These are phyloP conservation scores for Colletotrichum costaricense DNA, from an alignment of 2,329 filamentous ascomycete genomes.

Conservation along the genomic window DNA sequence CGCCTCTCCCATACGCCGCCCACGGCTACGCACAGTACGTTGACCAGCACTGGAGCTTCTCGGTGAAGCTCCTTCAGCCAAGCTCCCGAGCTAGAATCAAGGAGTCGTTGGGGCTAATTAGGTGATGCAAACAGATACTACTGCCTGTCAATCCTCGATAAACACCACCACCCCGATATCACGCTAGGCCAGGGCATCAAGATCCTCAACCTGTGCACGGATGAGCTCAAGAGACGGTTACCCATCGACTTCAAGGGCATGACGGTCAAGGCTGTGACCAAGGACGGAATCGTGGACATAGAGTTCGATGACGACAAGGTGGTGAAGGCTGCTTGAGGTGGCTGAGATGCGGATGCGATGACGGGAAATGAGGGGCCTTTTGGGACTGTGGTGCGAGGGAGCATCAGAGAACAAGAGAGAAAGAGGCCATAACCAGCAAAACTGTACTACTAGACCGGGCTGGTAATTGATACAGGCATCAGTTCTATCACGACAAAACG, in stretches of 20 bases:
- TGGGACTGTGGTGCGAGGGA: slow-evolving; percentile 15
- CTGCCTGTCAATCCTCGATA: slow-evolving; percentile 96
- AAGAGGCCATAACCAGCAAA: slow-evolving; percentile 23
- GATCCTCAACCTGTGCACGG: slow-evolving; percentile 92
- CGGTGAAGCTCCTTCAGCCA: not conserved
- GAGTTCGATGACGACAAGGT: slow-evolving; percentile 86
- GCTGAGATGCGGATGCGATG: slow-evolving; percentile 23
- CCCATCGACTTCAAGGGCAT: slow-evolving; percentile 99
- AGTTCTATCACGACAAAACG: slow-evolving; percentile 20
- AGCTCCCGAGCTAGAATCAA: not conserved
- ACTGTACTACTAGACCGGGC: slow-evolving; percentile 38
- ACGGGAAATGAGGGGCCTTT: slow-evolving; percentile 16
- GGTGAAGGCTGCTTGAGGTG: slow-evolving; percentile 67
- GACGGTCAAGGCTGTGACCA: slow-evolving; percentile 92
- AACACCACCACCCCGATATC: slow-evolving; percentile 98
- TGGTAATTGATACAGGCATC: slow-evolving; percentile 37
- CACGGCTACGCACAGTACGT: slow-evolving; percentile 97
- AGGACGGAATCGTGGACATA: slow-evolving; percentile 89
- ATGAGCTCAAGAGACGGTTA: slow-evolving; percentile 95
- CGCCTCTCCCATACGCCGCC: slow-evolving; percentile 91
- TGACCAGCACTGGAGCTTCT: slow-evolving; percentile 32
- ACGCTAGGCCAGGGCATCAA: slow-evolving; percentile 89
- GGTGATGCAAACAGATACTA: slow-evolving; percentile 77
- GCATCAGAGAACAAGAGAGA: slow-evolving; percentile 6
- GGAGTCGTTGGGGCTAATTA: slow-evolving; percentile 38